Evolutionary conservation across 2,329 filamentous ascomycete genomes (phyloP).

Genomic region (Colletotrichum spaethianum): DNA sequence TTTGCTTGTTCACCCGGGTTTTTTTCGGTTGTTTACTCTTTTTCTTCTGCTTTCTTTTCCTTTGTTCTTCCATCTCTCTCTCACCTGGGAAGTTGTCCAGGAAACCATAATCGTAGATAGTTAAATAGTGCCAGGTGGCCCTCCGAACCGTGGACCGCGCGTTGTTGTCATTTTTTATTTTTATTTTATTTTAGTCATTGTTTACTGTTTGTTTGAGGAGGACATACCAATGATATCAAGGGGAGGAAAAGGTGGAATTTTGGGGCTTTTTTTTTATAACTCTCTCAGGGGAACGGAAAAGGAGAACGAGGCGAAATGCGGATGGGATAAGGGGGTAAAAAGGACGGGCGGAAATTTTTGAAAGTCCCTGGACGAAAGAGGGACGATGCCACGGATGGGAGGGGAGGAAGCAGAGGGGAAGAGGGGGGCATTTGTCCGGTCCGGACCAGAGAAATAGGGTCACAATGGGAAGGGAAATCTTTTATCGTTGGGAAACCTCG

Average conservation of each 20-base stretch:
- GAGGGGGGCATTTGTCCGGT: background rate
- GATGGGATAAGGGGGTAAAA: background rate
- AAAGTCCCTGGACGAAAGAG: background rate
- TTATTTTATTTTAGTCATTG: background rate
- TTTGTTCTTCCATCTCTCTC: background rate
- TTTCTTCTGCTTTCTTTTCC: constrained; percentile 6
- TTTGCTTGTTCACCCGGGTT: background rate
- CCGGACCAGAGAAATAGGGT: background rate
- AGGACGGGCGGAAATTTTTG: background rate
- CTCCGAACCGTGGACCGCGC: background rate
- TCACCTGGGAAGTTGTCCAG: background rate
- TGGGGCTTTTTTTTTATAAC: background rate
- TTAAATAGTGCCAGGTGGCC: constrained; percentile 20
- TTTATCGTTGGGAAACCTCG: constrained; percentile 12
- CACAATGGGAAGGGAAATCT: background rate
- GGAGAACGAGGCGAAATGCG: background rate
- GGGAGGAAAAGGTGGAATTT: constrained; percentile 39
- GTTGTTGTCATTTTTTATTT: constrained; percentile 1
- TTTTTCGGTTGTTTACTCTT: background rate
- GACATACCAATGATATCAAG: constrained; percentile 43
- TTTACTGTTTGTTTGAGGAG: constrained; percentile 23
- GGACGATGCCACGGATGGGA: background rate
- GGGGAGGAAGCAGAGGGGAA: too few relatives aligned
- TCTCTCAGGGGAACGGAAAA: background rate
- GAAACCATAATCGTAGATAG: constrained; percentile 40